Evolutionary conservation across 441 rosid species (phyloP), one percentile per base, ranked within the genome.

Genomic region (Croton setiger): DNA sequence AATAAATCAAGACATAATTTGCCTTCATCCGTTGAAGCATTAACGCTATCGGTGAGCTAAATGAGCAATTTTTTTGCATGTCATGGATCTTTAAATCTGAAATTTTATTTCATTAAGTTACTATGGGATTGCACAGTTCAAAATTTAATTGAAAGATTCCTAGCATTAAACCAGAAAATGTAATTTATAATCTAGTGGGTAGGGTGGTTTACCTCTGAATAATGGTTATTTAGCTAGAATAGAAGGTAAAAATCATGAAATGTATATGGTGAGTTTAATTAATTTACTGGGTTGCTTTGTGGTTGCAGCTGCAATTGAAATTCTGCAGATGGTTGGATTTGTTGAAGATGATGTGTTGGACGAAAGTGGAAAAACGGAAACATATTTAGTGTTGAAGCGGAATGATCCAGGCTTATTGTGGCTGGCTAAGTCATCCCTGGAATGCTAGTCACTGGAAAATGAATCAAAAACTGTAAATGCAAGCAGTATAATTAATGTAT

Each of bases 391-490:
- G 60, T 54, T 95, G 85, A 91, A 87, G 85, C 78, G 98, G 56
- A 91, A 96, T 53, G 98, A 96, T 77, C 96, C 87, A 13, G 98
- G 97, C 45, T 79, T 96, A 59, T 72, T 92, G 84, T 96, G 98
- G 99, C 93, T 96, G 60, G 97, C 91, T 35, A 92, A 89, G 74
- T 85, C 98, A 66, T 83, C 86, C 71, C 82, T 95, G 0, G 96
- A 91, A 78, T 71, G 70, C 65, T 80, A 87, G 84, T 69, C 47
- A 2, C 6, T 37, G n/a, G 37, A 31, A 35, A 27, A 27, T 27
- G 31, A 39, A 39, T 39, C 8, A 7, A 9, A 9, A 39, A 39
- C 43, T 39, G 43, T 39, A 39, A 39, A 39, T 39, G 7, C 5
- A 7, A 4, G 43, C 43, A 39, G 4, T 5, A 39, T 39, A 39